Evolutionary conservation across 768 basidiomycete species (phyloP), one percentile per base, ranked within the genome.

Genomic region (Rhizopogon salebrosus): DNA sequence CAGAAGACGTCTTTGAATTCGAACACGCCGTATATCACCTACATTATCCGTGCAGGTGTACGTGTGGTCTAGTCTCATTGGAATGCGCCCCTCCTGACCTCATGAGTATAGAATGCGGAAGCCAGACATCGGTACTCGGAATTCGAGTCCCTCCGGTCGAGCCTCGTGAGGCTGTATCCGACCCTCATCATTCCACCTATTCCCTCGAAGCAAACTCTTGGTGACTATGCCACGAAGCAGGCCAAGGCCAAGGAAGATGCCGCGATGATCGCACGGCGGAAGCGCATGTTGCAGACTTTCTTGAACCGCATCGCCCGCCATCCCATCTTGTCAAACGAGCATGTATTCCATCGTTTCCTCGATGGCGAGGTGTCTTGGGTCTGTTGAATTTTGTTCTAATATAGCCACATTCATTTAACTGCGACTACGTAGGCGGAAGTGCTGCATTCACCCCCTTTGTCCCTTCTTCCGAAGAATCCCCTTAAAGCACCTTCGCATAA

Each of bases 301-400:
- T 74, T 99, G 41, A 95, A 95, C 64, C 82, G 97, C 49, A 69
- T 95, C 48, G 87, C 85, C 14, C 79, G 84, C 29, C 97, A 98
- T 70, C 92, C 92, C n/a, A 95, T 97, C 52, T 69, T 98, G 46
- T 95, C 94, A 5, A 92, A 93, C 51, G 97, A 98, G 60, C 91
- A 95, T 70, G 86, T 98, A 36, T 95, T 98, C 60, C 94, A 97
- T 69, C 82, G 94, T 7, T 99, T 99, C 70, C 75, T 99, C 36
- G 92, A 97, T 60, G 92, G 92, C 26, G 92, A 95, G 52, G 92
- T 95, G 22, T 95, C 94, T 41, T 99, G 97, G 97, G 91, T 92
- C 58, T 35, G 84, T 69, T 14, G 39, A 31, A 37, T 23, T 48
- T 29, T 41, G 26, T 2, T 31, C 23, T 7, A 16, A 48, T 48